Evolutionary conservation across 164 flowering plant genomes (phyloP).

Genomic region (Magnolia sinica): DNA sequence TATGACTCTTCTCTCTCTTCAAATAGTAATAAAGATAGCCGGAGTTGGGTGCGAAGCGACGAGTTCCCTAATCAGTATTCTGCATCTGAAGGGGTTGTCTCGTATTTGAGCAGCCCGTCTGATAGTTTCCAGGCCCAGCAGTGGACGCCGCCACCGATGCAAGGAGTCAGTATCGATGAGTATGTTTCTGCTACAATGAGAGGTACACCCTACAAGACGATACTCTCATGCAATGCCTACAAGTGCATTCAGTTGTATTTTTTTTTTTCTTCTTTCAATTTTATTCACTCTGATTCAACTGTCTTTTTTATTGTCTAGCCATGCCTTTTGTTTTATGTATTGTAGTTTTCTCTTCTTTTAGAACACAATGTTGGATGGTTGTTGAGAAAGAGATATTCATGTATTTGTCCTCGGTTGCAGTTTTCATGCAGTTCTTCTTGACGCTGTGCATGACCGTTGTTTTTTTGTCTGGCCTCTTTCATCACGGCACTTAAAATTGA

Average conservation of each 20-base stretch:
- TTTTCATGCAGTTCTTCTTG: neutral
- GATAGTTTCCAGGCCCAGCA: slow-evolving; percentile 65
- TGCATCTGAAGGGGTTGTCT: slow-evolving; percentile 62
- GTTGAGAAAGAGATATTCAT: too few relatives aligned
- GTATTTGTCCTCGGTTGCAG: too few relatives aligned
- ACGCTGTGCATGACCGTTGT: neutral
- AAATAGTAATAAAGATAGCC: slow-evolving; percentile 58
- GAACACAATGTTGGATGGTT: too few relatives aligned
- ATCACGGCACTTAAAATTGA: neutral
- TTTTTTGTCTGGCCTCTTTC: neutral
- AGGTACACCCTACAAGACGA: slow-evolving; percentile 34
- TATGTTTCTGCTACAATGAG: slow-evolving; percentile 35
- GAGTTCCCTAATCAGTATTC: slow-evolving; percentile 45
- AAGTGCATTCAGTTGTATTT: neutral
- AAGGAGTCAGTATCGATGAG: slow-evolving; percentile 51
- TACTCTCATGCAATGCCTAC: neutral
- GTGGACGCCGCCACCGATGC: slow-evolving; percentile 65
- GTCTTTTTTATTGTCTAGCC: neutral
- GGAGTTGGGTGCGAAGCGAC: slow-evolving; percentile 57
- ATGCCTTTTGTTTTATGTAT: neutral
- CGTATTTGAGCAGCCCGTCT: slow-evolving; percentile 64
- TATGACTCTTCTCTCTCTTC: slow-evolving; percentile 72
- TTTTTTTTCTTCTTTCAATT: neutral
- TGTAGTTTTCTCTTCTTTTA: neutral
- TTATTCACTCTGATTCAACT: neutral